These are phyloP conservation scores for Coemansia sp. DNA, from an alignment of 192 early-diverging fungal species.

Conservation along the genomic window DNA sequence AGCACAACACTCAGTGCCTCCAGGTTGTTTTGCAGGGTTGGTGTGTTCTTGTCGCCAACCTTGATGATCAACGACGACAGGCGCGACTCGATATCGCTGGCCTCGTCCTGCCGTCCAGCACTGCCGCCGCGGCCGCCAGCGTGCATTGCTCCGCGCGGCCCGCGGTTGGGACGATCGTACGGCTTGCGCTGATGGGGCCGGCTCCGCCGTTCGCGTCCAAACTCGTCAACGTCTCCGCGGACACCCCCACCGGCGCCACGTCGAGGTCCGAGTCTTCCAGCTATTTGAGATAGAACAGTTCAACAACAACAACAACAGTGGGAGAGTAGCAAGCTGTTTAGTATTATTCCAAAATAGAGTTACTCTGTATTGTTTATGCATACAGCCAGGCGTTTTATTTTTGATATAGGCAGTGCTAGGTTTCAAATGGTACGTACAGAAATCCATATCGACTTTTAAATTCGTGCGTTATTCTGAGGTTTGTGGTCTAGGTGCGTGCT, in stretches of 20 bases:
- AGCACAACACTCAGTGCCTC: conserved; percentile 68
- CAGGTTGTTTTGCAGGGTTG: conserved; percentile 64
- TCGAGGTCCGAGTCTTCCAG: conserved; percentile 46
- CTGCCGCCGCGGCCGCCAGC: conserved; percentile 15
- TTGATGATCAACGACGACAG: conserved; percentile 72
- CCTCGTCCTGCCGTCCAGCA: conserved; percentile 36
- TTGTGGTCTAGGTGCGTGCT: no score
- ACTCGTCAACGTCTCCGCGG: conserved; percentile 50
- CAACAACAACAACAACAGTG: not conserved
- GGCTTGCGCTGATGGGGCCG: conserved; percentile 50
- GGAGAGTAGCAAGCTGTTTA: not conserved
- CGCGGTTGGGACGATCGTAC: conserved; percentile 49
- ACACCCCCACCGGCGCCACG: conserved; percentile 23
- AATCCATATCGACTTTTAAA: no score
- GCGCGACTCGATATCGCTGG: conserved; percentile 65
- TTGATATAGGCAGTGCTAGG: no score
- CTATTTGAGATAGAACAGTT: conserved; percentile 5
- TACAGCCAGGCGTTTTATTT: no score
- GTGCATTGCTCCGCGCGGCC: conserved; percentile 13
- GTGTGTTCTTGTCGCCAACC: conserved; percentile 71
- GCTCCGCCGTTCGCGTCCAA: conserved; percentile 52
- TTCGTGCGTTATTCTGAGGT: no score
- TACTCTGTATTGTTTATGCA: no score
- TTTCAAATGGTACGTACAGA: not conserved
- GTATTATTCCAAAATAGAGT: not conserved